Percentiles rank a stretch among this genome's conserved stretches.
Conservation (phyloP, 805 yeast species). For the Yamadazyma akitaensis region DNA sequence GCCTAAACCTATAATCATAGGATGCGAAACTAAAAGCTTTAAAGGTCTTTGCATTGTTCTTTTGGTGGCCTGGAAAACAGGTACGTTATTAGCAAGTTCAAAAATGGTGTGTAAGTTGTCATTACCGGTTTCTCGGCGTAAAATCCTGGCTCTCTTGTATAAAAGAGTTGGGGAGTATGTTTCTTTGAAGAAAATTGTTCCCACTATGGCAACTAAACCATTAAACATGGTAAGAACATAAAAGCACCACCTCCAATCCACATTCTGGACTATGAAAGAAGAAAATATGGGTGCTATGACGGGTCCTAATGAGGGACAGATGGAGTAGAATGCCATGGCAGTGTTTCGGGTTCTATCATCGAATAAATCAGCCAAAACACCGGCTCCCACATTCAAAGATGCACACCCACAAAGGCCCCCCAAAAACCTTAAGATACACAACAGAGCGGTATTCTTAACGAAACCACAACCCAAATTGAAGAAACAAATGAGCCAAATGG, state of each 20-base stretch:
- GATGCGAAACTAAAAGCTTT: slow-evolving; percentile 30
- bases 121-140: slow-evolving; percentile 35
- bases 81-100: slow-evolving; percentile 27
- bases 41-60: slow-evolving; percentile 32
- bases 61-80: slow-evolving; percentile 13
- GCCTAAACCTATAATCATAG: slow-evolving; percentile 39
- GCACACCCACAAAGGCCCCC: slow-evolving; percentile 40
- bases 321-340: slow-evolving; percentile 35
- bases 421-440: slow-evolving; percentile 31
- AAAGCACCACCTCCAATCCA: slow-evolving; percentile 38
- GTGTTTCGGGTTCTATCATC: slow-evolving; percentile 29
- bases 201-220: slow-evolving; percentile 30
- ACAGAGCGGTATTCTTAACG: slow-evolving; percentile 29
- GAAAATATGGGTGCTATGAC: slow-evolving; percentile 38
- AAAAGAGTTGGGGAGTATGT: slow-evolving; percentile 37
- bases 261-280: slow-evolving; percentile 30
- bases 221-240: slow-evolving; percentile 34
- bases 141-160: slow-evolving; percentile 21
- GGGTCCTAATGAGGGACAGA: slow-evolving; percentile 38
- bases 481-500: slow-evolving; percentile 32
- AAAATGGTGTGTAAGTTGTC: slow-evolving; percentile 35
- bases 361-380: slow-evolving; percentile 35
- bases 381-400: slow-evolving; percentile 38
- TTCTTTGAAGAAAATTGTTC: slow-evolving; percentile 29
- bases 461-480: slow-evolving; percentile 39